Percentiles rank a stretch among this genome's conserved stretches.
phyloP scores from a whole-genome alignment of 352 stramenopile species.

The Plasmopara viticola region DNA sequence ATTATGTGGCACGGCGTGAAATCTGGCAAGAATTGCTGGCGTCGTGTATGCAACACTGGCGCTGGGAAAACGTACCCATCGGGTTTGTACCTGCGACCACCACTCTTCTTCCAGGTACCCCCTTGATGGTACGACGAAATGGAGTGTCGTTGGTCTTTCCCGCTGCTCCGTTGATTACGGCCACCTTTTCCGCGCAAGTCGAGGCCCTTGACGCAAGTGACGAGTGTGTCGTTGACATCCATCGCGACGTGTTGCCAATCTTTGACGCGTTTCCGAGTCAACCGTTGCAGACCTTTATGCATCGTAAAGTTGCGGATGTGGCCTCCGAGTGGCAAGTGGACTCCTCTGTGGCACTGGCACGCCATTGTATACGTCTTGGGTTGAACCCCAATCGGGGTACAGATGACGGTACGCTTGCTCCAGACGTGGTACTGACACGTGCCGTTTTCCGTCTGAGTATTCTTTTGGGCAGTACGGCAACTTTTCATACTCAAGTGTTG shows the following conservation, averaged over 20 bases:
- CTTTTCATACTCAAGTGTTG: constrained; percentile 53
- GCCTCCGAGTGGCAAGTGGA: constrained; percentile 57
- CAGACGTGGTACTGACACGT: constrained; percentile 46
- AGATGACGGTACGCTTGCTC: constrained; percentile 10
- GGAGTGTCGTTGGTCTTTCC: constrained; percentile 61
- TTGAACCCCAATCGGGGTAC: constrained; percentile 18
- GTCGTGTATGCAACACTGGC: constrained; percentile 68
- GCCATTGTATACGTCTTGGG: constrained; percentile 51
- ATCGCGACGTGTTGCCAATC: constrained; percentile 48
- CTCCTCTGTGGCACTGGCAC: constrained; percentile 58
- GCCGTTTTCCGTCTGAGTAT: constrained; percentile 56
- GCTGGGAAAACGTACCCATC: constrained; percentile 58
- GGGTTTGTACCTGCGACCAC: constrained; percentile 48
- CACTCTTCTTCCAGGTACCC: constrained; percentile 42
- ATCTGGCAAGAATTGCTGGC: constrained; percentile 65
- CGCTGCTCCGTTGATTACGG: constrained; percentile 41
- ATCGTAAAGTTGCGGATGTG: constrained; percentile 54
- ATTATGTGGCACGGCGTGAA: constrained; percentile 34
- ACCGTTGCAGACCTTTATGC: constrained; percentile 51
- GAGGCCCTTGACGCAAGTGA: constrained; percentile 14
- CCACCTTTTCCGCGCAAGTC: constrained; percentile 37
- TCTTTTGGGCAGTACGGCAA: constrained; percentile 34
- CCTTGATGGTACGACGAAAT: constrained; percentile 63
- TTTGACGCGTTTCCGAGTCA: constrained; percentile 62
- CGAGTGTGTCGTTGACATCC: constrained; percentile 46